Conservation (phyloP, 2,329 filamentous ascomycete species). For the Paraphoma chrysanthemicola region DNA sequence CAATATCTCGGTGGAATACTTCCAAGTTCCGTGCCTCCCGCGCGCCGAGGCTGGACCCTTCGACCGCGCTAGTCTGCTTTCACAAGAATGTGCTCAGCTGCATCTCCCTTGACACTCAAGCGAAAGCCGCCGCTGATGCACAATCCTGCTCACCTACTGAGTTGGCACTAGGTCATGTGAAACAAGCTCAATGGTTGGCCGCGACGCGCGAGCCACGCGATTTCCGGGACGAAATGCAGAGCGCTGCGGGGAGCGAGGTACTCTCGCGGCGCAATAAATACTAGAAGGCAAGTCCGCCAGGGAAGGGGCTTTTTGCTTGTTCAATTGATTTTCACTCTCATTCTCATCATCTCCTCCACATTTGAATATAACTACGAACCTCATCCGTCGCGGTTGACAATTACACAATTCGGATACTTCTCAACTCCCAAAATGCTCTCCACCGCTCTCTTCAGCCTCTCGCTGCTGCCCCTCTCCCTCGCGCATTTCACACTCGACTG, state of each 20-base stretch:
- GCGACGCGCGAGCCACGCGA: constrained; percentile 22
- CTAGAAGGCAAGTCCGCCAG: constrained; percentile 19
- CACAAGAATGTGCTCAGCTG: constrained; percentile 42
- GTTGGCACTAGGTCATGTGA: constrained; percentile 16
- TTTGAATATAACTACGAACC: too few relatives aligned
- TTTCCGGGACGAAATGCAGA: constrained; percentile 32
- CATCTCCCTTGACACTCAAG: constrained; percentile 17
- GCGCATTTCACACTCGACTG: constrained; percentile 65
- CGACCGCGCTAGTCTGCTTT: constrained; percentile 26
- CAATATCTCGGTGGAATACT: not conserved
- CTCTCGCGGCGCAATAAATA: constrained; percentile 34
- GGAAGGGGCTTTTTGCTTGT: not conserved
- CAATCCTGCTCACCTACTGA: constrained; percentile 28
- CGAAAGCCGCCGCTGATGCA: constrained; percentile 22
- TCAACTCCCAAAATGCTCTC: constrained; percentile 36
- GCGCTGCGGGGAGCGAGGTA: constrained; percentile 22
- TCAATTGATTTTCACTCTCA: not conserved
- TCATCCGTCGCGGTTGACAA: too few relatives aligned
- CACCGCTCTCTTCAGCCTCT: constrained; percentile 46
- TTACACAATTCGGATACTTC: too few relatives aligned
- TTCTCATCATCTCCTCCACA: not conserved
- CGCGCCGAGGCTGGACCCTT: constrained; percentile 8
- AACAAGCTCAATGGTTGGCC: constrained; percentile 26
- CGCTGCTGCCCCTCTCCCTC: constrained; percentile 54
- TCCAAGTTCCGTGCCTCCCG: not conserved